phyloP scores from a whole-genome alignment of 768 basidiomycete species.

The Suillus subaureus region DNA sequence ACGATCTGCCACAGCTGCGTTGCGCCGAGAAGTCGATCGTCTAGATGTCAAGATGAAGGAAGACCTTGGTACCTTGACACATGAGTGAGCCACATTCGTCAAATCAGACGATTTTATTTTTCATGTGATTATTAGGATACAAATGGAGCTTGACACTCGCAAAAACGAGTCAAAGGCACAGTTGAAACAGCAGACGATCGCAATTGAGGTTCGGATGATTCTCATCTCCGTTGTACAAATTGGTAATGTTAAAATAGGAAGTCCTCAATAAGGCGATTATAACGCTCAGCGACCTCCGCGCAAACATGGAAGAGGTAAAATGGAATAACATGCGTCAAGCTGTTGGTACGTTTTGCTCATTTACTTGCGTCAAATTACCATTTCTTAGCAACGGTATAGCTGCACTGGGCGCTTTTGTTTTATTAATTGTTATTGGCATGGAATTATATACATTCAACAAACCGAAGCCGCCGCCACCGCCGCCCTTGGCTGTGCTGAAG shows the following conservation, averaged over 20 bases:
- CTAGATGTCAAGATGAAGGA: slow-evolving; percentile 93
- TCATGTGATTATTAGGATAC: slow-evolving; percentile 60
- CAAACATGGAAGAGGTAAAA: slow-evolving; percentile 80
- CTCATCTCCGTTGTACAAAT: not conserved
- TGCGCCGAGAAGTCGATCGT: slow-evolving; percentile 85
- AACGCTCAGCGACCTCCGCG: slow-evolving; percentile 74
- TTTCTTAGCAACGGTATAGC: slow-evolving; percentile 39
- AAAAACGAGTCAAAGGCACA: slow-evolving; percentile 90
- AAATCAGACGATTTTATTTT: not conserved
- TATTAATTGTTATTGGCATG: slow-evolving; percentile 71
- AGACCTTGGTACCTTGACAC: slow-evolving; percentile 83
- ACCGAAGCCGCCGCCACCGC: slow-evolving; percentile 31
- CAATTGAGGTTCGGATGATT: slow-evolving; percentile 64
- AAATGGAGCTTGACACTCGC: slow-evolving; percentile 94
- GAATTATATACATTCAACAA: slow-evolving; percentile 56
- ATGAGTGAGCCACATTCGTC: slow-evolving; percentile 67
- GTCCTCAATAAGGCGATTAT: slow-evolving; percentile 76
- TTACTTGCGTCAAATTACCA: not conserved
- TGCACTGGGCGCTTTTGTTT: slow-evolving; percentile 63
- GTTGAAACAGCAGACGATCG: slow-evolving; percentile 80
- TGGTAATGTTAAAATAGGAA: slow-evolving; percentile 47
- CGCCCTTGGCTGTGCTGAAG: slow-evolving; percentile 9
- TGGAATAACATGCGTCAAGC: slow-evolving; percentile 90
- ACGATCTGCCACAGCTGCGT: slow-evolving; percentile 69
- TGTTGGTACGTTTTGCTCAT: slow-evolving; percentile 54